Percentiles rank a stretch among this genome's conserved stretches.
phyloP scores from a whole-genome alignment of 2,329 filamentous ascomycete species.

The Aspergillus udagawae region DNA sequence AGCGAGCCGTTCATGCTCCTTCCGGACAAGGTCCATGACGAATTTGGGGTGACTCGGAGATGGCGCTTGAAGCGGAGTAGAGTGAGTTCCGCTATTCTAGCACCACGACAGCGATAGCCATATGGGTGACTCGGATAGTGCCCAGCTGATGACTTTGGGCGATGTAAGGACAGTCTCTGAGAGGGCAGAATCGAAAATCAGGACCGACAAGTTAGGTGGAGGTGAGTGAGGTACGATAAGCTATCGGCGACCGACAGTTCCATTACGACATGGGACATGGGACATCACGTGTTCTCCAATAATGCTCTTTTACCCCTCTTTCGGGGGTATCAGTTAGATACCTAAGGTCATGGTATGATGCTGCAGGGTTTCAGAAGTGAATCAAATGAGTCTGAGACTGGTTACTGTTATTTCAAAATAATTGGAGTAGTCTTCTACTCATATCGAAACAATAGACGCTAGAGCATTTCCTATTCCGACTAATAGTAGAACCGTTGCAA shows the following conservation, averaged over 20 bases:
- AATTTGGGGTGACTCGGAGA: slow-evolving; percentile 6
- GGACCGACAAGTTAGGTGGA: not conserved
- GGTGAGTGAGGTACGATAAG: not conserved
- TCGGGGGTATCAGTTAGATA: not conserved
- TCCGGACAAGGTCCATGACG: slow-evolving; percentile 62
- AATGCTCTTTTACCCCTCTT: slow-evolving; percentile 1
- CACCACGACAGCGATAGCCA: slow-evolving; percentile 19
- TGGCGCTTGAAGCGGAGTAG: slow-evolving; percentile 23
- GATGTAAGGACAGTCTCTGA: not conserved
- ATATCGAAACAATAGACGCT: not conserved
- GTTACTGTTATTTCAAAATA: not conserved
- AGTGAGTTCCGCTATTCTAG: slow-evolving; percentile 25
- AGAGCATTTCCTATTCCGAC: not conserved
- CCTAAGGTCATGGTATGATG: not conserved
- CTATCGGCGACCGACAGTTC: not conserved
- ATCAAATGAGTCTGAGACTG: not conserved
- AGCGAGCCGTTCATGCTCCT: slow-evolving; percentile 69
- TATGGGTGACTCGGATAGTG: slow-evolving; percentile 10
- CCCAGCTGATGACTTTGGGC: not conserved
- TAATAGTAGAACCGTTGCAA: not conserved
- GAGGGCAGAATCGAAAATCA: not conserved
- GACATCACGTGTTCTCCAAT: slow-evolving; percentile 5
- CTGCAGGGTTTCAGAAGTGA: not conserved
- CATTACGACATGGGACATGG: slow-evolving; percentile 10
- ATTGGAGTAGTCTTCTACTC: not conserved